Conservation (phyloP, 495 filamentous ascomycete genomes). For the Aspergillus kassunensis region DNA sequence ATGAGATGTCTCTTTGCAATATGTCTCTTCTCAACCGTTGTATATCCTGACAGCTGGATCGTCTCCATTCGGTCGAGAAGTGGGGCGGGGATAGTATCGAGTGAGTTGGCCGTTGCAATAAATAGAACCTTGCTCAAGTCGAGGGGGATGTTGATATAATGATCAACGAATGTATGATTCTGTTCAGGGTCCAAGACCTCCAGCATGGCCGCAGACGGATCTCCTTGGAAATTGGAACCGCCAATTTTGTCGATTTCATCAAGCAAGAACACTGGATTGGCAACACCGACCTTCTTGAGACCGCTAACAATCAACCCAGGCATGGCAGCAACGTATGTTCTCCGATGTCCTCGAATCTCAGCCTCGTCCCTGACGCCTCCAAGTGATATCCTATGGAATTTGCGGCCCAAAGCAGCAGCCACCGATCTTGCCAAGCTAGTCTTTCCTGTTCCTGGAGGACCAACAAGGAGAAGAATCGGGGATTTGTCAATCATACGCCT, state of each 20-base stretch:
- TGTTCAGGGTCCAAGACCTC: constrained; percentile 98
- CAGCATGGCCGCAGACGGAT: constrained; percentile 97
- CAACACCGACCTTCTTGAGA: constrained; percentile 91
- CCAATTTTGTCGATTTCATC: constrained; percentile 99
- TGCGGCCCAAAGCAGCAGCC: constrained; percentile 83
- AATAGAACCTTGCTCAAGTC: constrained; percentile 96
- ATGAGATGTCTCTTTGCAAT: constrained; percentile 92
- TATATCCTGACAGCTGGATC: constrained; percentile 89
- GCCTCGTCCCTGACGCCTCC: constrained; percentile 96
- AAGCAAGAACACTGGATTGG: constrained; percentile 93
- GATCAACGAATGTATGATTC: constrained; percentile 90
- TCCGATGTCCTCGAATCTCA: constrained; percentile 91
- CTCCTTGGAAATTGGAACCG: constrained; percentile 86
- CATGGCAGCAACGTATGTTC: constrained; percentile 99
- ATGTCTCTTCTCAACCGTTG: constrained; percentile 94
- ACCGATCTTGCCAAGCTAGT: constrained; percentile 94
- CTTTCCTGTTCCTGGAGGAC: constrained; percentile 94
- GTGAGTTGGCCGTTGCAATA: constrained; percentile 95
- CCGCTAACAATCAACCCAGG: constrained; percentile 93
- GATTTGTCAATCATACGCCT: constrained; percentile 88
- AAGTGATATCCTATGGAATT: constrained; percentile 96
- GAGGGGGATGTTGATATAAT: constrained; percentile 95
- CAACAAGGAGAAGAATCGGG: constrained; percentile 89
- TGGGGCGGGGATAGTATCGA: constrained; percentile 92
- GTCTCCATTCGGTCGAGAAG: constrained; percentile 98